These are phyloP conservation scores for Erigeron philadelphicus DNA, from an alignment of 140 eudicot species.

Conservation along the genomic window DNA sequence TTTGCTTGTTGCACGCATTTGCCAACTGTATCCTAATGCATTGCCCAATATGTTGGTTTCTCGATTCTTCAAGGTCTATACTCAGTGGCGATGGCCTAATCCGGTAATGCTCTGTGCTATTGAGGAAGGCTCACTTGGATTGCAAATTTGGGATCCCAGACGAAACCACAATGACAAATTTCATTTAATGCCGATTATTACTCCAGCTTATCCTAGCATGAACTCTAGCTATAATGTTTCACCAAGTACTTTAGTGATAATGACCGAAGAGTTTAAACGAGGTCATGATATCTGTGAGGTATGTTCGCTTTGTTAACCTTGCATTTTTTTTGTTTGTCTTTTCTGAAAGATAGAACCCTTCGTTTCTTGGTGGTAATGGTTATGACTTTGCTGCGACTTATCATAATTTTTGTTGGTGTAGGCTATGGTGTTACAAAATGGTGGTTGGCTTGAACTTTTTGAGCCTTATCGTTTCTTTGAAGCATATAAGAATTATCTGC, in stretches of 20 bases:
- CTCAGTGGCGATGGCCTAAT: constrained; percentile 88
- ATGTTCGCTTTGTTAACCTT: constrained; percentile 3
- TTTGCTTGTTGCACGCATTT: constrained; percentile 72
- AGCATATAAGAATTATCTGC: constrained; percentile 83
- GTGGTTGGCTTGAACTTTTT: constrained; percentile 66
- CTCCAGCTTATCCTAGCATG: constrained; percentile 90
- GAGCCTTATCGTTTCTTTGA: constrained; percentile 82
- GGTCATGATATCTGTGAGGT: constrained; percentile 75
- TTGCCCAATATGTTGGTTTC: constrained; percentile 74
- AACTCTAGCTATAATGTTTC: constrained; percentile 84
- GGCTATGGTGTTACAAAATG: constrained; percentile 74
- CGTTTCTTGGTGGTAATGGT: constrained; percentile 14
- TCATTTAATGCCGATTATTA: constrained; percentile 76
- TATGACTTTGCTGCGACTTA: constrained; percentile 8
- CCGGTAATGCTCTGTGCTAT: constrained; percentile 75
- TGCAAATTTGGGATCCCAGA: constrained; percentile 79
- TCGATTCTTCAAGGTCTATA: constrained; percentile 69
- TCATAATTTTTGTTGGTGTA: constrained; percentile 22
- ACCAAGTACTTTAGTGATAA: constrained; percentile 60
- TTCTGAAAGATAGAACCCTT: not conserved
- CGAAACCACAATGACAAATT: constrained; percentile 51
- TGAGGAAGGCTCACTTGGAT: constrained; percentile 67
- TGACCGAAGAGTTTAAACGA: constrained; percentile 70
- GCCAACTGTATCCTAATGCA: constrained; percentile 85
- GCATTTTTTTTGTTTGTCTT: not conserved